phyloP scores from a whole-genome alignment of 345 rosid species.

The Draba incana region DNA sequence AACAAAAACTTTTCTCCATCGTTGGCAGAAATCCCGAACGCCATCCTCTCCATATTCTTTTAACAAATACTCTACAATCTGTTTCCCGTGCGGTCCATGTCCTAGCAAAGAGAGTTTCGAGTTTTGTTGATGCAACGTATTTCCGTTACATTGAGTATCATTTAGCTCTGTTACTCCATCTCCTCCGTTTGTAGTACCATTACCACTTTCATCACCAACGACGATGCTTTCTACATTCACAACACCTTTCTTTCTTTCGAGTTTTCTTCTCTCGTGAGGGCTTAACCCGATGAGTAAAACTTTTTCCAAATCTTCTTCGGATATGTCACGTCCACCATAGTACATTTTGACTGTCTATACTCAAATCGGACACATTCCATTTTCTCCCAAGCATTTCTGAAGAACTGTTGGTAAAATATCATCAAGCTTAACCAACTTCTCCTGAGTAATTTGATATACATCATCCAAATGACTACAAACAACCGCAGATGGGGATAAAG shows the following conservation, averaged over 20 bases:
- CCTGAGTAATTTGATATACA: conserved; percentile 49
- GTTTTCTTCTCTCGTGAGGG: conserved; percentile 78
- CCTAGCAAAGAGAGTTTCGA: conserved; percentile 80
- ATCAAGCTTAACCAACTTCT: conserved; percentile 49
- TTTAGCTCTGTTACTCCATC: conserved; percentile 40
- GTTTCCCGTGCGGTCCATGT: conserved; percentile 96
- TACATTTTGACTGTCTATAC: conserved; percentile 68
- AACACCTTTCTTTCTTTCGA: conserved; percentile 65
- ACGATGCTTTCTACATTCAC: conserved; percentile 36
- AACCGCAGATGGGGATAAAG: conserved; percentile 62
- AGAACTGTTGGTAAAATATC: conserved; percentile 54
- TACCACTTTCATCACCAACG: conserved; percentile 37
- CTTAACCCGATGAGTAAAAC: conserved; percentile 90
- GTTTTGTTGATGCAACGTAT: conserved; percentile 46
- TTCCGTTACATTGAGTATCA: conserved; percentile 42
- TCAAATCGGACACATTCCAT: conserved; percentile 71
- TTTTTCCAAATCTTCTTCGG: conserved; percentile 76
- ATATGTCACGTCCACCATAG: conserved; percentile 90
- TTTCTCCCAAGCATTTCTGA: conserved; percentile 70
- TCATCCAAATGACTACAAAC: conserved; percentile 76
- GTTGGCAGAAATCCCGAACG: conserved; percentile 72
- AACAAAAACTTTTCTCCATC: conserved; percentile 94
- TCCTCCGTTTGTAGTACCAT: conserved; percentile 36
- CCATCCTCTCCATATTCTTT: conserved; percentile 76
- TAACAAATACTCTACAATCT: conserved; percentile 73